Evolutionary conservation across 2,329 filamentous ascomycete species (phyloP).

Genomic region (Ascochyta clinopodiicola): DNA sequence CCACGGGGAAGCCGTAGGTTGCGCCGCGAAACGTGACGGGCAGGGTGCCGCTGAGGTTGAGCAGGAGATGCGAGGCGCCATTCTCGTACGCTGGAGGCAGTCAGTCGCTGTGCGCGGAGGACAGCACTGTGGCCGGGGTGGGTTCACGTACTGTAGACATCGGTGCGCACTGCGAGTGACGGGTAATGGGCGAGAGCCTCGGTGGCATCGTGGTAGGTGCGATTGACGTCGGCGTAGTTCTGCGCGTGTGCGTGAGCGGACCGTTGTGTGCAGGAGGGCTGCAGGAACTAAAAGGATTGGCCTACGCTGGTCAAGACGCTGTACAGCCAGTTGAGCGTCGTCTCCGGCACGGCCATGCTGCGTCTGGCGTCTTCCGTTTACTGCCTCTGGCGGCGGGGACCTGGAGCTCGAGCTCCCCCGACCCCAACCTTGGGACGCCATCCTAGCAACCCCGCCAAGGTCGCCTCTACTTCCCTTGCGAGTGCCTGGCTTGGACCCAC

Average conservation of each 20-base stretch:
- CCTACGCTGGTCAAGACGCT: slow-evolving; percentile 72
- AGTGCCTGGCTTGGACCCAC: neutral
- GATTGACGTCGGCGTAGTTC: slow-evolving; percentile 93
- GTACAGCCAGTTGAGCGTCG: slow-evolving; percentile 94
- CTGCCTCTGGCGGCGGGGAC: slow-evolving; percentile 25
- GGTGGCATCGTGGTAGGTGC: slow-evolving; percentile 90
- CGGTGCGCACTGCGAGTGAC: slow-evolving; percentile 82
- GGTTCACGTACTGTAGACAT: slow-evolving; percentile 82
- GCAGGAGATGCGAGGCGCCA: slow-evolving; percentile 82
- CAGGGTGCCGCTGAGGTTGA: slow-evolving; percentile 85
- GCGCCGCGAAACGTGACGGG: slow-evolving; percentile 90
- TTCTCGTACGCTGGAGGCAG: slow-evolving; percentile 77
- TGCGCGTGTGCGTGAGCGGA: slow-evolving; percentile 47
- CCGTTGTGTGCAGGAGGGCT: neutral
- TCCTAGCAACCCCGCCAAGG: slow-evolving; percentile 1
- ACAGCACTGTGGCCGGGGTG: neutral
- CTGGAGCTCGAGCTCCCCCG: slow-evolving; percentile 14
- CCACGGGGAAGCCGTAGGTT: slow-evolving; percentile 88
- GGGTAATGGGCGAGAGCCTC: slow-evolving; percentile 80
- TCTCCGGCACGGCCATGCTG: slow-evolving; percentile 75
- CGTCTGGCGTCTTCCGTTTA: neutral
- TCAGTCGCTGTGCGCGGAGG: slow-evolving; percentile 19
- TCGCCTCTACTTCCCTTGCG: neutral
- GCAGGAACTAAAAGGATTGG: too few species aligned
- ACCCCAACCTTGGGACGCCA: neutral